phyloP scores from a whole-genome alignment of 352 stramenopile species.

The Globisporangium recalcitrans region DNA sequence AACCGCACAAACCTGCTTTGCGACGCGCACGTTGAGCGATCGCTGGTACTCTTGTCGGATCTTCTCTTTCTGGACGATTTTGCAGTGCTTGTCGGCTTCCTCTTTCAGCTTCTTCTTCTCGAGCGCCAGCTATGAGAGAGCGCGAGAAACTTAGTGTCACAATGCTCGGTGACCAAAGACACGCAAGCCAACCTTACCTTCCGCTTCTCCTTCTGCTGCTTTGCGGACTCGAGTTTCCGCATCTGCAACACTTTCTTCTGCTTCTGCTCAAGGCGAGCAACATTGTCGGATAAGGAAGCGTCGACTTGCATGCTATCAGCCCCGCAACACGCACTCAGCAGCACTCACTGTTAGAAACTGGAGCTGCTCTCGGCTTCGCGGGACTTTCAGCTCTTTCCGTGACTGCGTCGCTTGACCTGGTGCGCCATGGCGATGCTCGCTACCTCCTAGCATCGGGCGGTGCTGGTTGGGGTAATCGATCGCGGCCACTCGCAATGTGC shows the following conservation, averaged over 20 bases:
- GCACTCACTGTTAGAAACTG: constrained; percentile 39
- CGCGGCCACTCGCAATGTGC: neutral
- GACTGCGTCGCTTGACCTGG: neutral
- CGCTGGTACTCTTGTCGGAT: constrained; percentile 46
- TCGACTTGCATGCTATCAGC: neutral
- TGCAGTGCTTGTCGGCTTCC: constrained; percentile 25
- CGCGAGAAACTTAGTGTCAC: too few relatives aligned
- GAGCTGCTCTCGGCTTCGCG: constrained; percentile 41
- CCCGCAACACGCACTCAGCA: neutral
- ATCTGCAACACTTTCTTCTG: constrained; percentile 42
- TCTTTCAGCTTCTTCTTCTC: constrained; percentile 43
- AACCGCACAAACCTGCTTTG: constrained; percentile 29
- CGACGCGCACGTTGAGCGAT: constrained; percentile 23
- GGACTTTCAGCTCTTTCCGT: constrained; percentile 16
- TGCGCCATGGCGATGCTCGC: neutral
- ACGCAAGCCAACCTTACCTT: constrained; percentile 24
- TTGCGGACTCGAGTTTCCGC: constrained; percentile 38
- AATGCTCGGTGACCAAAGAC: too few relatives aligned
- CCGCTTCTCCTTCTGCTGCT: constrained; percentile 44
- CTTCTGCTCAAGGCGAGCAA: constrained; percentile 23
- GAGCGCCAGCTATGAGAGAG: constrained; percentile 35
- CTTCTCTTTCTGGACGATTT: constrained; percentile 33
- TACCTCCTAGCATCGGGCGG: neutral
- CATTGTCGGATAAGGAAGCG: neutral
- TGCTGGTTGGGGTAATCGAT: neutral